Evolutionary conservation across 192 early-diverging fungal genomes (phyloP).

Genomic region (Chytriomyces sp.): DNA sequence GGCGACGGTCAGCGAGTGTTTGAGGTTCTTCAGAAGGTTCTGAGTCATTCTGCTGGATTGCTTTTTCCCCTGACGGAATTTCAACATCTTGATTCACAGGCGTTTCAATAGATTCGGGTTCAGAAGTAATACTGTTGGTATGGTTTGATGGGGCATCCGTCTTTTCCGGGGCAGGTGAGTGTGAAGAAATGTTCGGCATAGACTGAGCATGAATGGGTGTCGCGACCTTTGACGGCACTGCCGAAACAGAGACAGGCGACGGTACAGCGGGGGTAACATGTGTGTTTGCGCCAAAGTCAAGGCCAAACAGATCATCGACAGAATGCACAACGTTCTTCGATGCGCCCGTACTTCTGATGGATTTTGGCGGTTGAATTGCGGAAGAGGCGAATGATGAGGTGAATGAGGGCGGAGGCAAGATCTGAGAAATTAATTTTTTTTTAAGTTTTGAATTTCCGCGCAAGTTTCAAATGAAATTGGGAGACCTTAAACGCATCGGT

Average conservation of each 20-base stretch:
- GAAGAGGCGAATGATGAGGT: conserved; percentile 2
- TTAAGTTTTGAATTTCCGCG: neutral
- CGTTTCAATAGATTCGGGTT: neutral
- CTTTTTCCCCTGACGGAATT: neutral
- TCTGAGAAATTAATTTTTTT: neutral
- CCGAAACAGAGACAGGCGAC: neutral
- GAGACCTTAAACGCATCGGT: neutral
- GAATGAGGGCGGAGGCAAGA: neutral
- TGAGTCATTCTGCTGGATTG: no score
- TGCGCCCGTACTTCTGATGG: neutral
- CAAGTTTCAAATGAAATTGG: neutral
- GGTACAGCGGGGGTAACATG: neutral
- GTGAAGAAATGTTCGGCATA: neutral
- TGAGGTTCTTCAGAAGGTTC: neutral
- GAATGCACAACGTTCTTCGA: neutral
- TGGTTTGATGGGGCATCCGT: neutral
- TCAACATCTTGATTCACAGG: neutral
- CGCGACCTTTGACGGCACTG: neutral
- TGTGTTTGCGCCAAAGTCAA: conserved; percentile 1
- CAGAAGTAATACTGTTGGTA: neutral
- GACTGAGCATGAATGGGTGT: neutral
- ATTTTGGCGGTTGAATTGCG: conserved; percentile 12
- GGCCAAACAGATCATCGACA: conserved; percentile 22
- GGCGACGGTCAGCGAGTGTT: neutral
- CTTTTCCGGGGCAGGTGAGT: neutral